Evolutionary conservation across 225 moss, liverwort and hornwort species (phyloP).

Genomic region (Physcomitrium patens): DNA sequence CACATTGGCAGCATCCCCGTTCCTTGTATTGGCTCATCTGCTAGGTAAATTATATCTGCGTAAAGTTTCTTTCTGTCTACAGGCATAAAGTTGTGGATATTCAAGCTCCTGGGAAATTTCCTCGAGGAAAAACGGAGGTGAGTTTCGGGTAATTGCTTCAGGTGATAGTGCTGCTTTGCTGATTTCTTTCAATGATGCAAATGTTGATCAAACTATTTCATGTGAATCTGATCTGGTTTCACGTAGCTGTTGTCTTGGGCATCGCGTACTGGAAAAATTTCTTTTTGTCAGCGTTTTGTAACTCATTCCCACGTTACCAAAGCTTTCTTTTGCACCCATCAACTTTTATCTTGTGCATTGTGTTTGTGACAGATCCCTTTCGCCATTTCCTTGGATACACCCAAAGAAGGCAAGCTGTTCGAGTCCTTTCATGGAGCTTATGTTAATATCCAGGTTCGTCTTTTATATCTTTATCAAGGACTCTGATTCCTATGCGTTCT

Average conservation of each 20-base stretch:
- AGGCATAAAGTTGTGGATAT: constrained; percentile 70
- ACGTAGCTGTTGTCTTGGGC: not conserved
- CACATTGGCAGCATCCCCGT: not conserved
- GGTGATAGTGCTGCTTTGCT: constrained; percentile 5
- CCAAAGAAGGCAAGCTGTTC: constrained; percentile 69
- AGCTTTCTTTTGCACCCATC: not conserved
- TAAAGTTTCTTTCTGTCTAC: constrained; percentile 1
- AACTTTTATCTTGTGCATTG: constrained; percentile 7
- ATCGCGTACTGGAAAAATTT: not conserved
- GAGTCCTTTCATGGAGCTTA: constrained; percentile 99
- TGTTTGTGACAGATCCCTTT: constrained; percentile 72
- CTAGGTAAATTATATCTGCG: not conserved
- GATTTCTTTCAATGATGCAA: not conserved
- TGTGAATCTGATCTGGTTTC: constrained; percentile 4
- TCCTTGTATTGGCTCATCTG: not conserved
- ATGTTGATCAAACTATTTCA: not conserved
- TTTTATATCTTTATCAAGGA: constrained; percentile 16
- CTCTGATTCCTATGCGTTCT: not conserved
- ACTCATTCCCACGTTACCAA: constrained; percentile 10
- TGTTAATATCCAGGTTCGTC: constrained; percentile 87
- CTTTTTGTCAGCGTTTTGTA: not conserved
- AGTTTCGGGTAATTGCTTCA: constrained; percentile 23
- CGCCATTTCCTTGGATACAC: constrained; percentile 78
- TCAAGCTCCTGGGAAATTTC: constrained; percentile 53
- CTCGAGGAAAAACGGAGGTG: constrained; percentile 51